Evolutionary conservation across 164 flowering plant genomes (phyloP).

Genomic region (Taxillus chinensis): DNA sequence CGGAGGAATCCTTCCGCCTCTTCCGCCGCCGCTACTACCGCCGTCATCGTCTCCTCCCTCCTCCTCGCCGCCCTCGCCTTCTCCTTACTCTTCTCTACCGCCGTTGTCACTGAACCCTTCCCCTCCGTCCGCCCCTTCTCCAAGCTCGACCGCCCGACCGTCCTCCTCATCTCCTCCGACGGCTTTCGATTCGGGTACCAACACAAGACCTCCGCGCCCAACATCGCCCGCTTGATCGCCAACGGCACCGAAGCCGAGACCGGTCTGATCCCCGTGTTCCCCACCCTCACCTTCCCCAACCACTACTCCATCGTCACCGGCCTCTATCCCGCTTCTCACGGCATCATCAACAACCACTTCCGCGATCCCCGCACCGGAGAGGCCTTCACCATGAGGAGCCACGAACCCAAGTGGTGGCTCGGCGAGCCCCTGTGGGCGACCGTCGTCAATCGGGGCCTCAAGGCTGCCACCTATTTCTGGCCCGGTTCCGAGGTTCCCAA

Average conservation of each 20-base stretch:
- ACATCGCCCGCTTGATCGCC: constrained; percentile 46
- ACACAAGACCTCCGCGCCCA: constrained; percentile 50
- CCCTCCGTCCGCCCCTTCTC: constrained; percentile 26
- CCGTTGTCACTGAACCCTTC: not conserved
- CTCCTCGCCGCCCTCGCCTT: constrained; percentile 40
- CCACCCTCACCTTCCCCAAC: constrained; percentile 87
- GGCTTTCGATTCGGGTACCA: constrained; percentile 84
- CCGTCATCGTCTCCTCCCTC: constrained; percentile 27
- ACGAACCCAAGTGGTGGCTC: constrained; percentile 91
- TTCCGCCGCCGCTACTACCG: not conserved
- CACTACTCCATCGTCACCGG: constrained; percentile 94
- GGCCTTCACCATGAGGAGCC: constrained; percentile 50
- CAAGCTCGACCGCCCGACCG: constrained; percentile 39
- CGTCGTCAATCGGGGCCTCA: constrained; percentile 50
- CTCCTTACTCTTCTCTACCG: constrained; percentile 35
- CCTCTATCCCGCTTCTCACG: constrained; percentile 77
- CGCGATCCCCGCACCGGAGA: constrained; percentile 57
- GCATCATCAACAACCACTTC: constrained; percentile 66
- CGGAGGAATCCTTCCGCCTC: constrained; percentile 4
- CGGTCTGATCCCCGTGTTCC: constrained; percentile 91
- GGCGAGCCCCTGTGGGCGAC: constrained; percentile 96
- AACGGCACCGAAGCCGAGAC: constrained; percentile 82
- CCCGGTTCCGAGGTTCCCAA: constrained; percentile 88
- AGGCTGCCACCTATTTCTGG: constrained; percentile 89
- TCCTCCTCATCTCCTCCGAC: constrained; percentile 50